Evolutionary conservation across 2,329 filamentous ascomycete genomes (phyloP).

Genomic region (Neonectria hederae): DNA sequence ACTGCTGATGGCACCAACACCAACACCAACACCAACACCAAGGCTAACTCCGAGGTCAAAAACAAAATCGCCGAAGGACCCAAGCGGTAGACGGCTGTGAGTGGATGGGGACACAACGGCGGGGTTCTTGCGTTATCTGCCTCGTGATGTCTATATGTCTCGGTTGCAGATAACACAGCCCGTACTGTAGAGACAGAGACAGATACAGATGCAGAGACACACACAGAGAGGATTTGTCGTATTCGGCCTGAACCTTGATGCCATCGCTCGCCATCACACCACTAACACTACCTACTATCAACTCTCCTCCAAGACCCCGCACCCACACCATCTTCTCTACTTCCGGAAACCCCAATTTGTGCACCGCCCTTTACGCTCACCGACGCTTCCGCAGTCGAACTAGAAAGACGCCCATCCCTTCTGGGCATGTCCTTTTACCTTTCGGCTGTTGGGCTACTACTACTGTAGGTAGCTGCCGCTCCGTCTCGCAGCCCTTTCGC

Average conservation of each 20-base stretch:
- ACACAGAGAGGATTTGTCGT: not conserved
- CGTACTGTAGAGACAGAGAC: not conserved
- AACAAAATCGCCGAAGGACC: not conserved
- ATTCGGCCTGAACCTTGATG: constrained; percentile 1
- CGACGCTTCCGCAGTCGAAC: not conserved
- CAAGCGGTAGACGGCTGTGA: not conserved
- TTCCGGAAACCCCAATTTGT: not conserved
- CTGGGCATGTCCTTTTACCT: not conserved
- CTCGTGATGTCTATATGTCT: constrained; percentile 3
- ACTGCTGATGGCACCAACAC: not conserved
- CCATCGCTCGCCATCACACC: not conserved
- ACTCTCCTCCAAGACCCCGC: not conserved
- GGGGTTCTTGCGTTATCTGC: constrained; percentile 4
- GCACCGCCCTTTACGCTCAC: not conserved
- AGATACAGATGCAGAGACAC: not conserved
- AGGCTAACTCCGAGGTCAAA: too few species aligned
- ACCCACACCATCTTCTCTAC: not conserved
- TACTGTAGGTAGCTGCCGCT: constrained; percentile 12
- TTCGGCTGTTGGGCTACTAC: constrained; percentile 1
- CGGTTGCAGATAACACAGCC: not conserved
- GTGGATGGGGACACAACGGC: not conserved
- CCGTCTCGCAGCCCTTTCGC: not conserved
- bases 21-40: not conserved
- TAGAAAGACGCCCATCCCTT: not conserved
- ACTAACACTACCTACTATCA: too few species aligned